Percentiles rank a stretch among this genome's conserved stretches.
phyloP scores from a whole-genome alignment of 2,329 filamentous ascomycete species.

The Diplodia mutila region DNA sequence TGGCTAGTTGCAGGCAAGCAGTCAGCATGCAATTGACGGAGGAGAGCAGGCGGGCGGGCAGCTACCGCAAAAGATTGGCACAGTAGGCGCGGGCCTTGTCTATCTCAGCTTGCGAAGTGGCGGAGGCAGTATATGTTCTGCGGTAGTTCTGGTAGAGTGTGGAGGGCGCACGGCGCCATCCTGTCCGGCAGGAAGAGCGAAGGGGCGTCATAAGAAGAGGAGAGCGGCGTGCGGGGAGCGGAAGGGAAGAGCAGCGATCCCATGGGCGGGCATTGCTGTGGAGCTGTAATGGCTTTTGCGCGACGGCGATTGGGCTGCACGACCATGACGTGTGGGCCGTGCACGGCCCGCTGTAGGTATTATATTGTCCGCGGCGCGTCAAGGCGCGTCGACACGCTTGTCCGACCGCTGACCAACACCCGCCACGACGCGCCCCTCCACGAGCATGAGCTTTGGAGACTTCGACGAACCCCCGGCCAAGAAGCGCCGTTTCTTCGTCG shows the following conservation, averaged over 20 bases:
- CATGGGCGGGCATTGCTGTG: conserved; percentile 10
- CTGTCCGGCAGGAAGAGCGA: conserved; percentile 1
- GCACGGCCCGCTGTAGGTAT: conserved; percentile 32
- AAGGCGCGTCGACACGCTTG: conserved; percentile 16
- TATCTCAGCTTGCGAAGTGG: conserved; percentile 52
- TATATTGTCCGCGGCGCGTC: conserved; percentile 27
- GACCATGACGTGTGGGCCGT: conserved; percentile 17
- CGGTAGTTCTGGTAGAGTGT: conserved; percentile 12
- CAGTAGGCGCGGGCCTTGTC: conserved; percentile 62
- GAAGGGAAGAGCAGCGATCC: not conserved
- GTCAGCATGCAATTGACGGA: not conserved
- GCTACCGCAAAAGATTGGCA: conserved; percentile 59
- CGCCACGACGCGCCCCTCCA: not conserved
- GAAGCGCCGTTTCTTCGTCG: conserved; percentile 66
- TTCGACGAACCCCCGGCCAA: conserved; percentile 61
- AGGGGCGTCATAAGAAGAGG: conserved; percentile 11
- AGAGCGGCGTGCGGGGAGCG: not conserved
- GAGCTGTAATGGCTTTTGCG: conserved; percentile 18
- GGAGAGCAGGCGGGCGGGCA: not conserved
- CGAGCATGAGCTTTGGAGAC: conserved; percentile 44
- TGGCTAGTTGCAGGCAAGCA: conserved; percentile 56
- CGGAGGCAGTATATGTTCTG: conserved; percentile 21
- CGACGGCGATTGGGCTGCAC: conserved; percentile 19
- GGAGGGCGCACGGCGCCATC: conserved; percentile 15
- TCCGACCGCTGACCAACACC: not conserved